Evolutionary conservation across 345 rosid genomes (phyloP).

Genomic region (Nasturtium officinale): DNA sequence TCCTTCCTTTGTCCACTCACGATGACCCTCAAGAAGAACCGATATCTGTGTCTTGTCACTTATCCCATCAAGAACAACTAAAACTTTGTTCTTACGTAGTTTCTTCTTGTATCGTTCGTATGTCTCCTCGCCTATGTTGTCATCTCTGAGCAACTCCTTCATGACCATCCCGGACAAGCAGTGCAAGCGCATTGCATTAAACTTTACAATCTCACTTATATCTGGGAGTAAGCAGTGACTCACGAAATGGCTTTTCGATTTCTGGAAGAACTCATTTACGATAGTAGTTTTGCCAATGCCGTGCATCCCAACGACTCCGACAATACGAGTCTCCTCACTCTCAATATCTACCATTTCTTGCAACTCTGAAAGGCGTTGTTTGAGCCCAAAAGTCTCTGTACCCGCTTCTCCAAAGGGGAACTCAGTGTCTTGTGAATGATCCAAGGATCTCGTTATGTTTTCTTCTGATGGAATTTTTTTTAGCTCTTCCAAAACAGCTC

Average conservation of each 20-base stretch:
- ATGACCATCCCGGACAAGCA: constrained; percentile 10
- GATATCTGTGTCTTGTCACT: constrained; percentile 2
- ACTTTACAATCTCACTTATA: background rate
- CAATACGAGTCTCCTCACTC: constrained; percentile 1
- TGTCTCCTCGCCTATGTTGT: background rate
- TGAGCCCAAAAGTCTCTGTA: constrained; percentile 4
- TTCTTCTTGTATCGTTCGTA: background rate
- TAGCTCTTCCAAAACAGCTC: background rate
- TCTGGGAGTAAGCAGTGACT: background rate
- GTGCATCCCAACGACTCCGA: constrained; percentile 24
- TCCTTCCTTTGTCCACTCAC: constrained; percentile 14
- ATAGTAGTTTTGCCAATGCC: constrained; percentile 26
- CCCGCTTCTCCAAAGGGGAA: background rate
- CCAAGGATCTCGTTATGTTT: background rate
- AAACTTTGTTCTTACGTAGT: background rate
- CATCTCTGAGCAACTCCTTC: background rate
- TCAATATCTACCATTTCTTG: background rate
- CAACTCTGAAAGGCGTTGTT: constrained; percentile 21
- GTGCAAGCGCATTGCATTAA: background rate
- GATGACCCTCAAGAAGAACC: background rate
- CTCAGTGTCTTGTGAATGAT: background rate
- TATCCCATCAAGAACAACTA: constrained; percentile 19
- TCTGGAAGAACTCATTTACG: background rate
- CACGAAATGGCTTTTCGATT: background rate
- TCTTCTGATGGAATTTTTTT: background rate